phyloP scores from a whole-genome alignment of 805 yeast genomes.

The Candida awuae region DNA sequence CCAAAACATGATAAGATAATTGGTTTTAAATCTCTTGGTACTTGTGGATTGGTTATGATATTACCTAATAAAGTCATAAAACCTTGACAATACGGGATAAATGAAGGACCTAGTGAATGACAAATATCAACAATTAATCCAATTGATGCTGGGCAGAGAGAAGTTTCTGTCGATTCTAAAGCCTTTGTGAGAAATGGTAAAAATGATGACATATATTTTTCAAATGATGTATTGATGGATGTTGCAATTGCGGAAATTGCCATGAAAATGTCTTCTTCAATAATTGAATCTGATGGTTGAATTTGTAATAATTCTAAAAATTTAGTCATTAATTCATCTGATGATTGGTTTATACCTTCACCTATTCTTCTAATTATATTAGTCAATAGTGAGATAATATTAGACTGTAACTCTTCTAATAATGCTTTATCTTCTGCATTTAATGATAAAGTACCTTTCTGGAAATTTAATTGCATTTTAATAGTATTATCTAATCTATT shows the following conservation, averaged over 20 bases:
- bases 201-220: slow-evolving; percentile 71
- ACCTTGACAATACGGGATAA: slow-evolving; percentile 68
- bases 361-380: slow-evolving; percentile 79
- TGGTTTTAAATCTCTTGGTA: slow-evolving; percentile 79
- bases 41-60: slow-evolving; percentile 55
- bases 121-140: slow-evolving; percentile 93
- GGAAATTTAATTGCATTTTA: slow-evolving; percentile 43
- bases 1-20: slow-evolving; percentile 89
- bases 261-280: slow-evolving; percentile 88
- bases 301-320: slow-evolving; percentile 62
- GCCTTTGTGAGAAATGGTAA: slow-evolving; percentile 78
- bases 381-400: slow-evolving; percentile 69
- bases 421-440: slow-evolving; percentile 65
- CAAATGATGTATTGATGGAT: slow-evolving; percentile 64
- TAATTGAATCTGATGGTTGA: slow-evolving; percentile 55
- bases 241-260: slow-evolving; percentile 87
- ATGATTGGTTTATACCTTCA: slow-evolving; percentile 50
- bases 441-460: slow-evolving; percentile 11
- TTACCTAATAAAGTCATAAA: slow-evolving; percentile 79
- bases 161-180: slow-evolving; percentile 71
- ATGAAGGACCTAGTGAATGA: slow-evolving; percentile 71
- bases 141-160: slow-evolving; percentile 81
- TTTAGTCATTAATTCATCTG: slow-evolving; percentile 80
- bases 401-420: slow-evolving; percentile 84
- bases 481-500: slow-evolving; percentile 66